Evolutionary conservation across 257 asterid species (phyloP), one percentile per base, ranked within the genome.

Genomic region (Nicotiana knightiana): DNA sequence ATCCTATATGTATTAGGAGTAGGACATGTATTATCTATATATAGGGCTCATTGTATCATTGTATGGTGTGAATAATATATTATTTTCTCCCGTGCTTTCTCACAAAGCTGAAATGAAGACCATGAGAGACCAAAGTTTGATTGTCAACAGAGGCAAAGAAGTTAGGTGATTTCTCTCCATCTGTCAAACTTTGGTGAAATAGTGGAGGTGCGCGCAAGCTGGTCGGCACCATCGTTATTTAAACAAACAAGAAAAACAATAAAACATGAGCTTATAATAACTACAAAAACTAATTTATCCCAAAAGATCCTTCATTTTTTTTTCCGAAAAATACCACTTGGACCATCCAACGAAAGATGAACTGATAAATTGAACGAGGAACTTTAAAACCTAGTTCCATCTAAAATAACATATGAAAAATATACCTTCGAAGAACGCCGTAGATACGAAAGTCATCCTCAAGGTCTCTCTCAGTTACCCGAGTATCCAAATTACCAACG

Each of bases 401-500:
- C 21, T 24, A 1, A 33, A 58, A 6, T 4, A 61, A 39, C 9
- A 16, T 16, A 9, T 32, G 32, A 10, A 10, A 30, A 48, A 43
- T 11, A 2, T 68, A 87, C 91, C 91, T 89, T 64, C 85, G 84
- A 15, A 89, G 87, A 32, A 87, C 88, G 13, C 91, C 91, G 33
- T 79, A 89, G 18, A 81, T 61, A 30, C 90, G 87, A 63, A 89
- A 89, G 43, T 89, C 89, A 77, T 89, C 91, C 82, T 89, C 91
- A 17, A 89, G 90, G 30, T 87, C 91, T 79, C 87, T 85, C 77
- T 89, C 91, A 30, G 90, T 35, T 67, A 85, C 84, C 65, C 89
- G 82, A 59, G 88, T 87, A 59, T 89, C 90, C 87, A 89, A 67
- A 82, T 87, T 89, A 80, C 91, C 91, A 26, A 89, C 89, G 35